These are phyloP conservation scores for Monosporascus sp. DNA, from an alignment of 2,329 filamentous ascomycete genomes.

Conservation along the genomic window DNA sequence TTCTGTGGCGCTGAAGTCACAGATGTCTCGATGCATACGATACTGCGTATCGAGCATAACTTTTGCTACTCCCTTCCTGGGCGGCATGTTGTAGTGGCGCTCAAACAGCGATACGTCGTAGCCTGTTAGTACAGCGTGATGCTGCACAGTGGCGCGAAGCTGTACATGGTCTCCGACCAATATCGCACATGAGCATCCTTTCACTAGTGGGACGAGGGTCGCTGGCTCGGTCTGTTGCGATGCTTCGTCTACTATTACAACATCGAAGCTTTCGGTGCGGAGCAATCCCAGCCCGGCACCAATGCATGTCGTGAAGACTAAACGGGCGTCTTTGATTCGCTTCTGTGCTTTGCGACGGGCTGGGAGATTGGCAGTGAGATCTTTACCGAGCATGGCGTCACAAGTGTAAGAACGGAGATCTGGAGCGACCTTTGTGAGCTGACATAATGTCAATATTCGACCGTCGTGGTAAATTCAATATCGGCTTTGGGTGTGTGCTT, in stretches of 20 bases:
- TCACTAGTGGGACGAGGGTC: constrained; percentile 35
- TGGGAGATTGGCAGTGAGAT: constrained; percentile 19
- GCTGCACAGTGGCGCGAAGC: constrained; percentile 36
- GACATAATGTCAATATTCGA: constrained; percentile 7
- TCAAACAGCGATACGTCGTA: constrained; percentile 41
- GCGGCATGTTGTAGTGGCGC: constrained; percentile 27
- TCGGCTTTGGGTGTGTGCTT: no score
- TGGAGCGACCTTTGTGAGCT: constrained; percentile 28
- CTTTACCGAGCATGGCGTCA: constrained; percentile 26
- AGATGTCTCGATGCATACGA: constrained; percentile 36
- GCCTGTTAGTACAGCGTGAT: constrained; percentile 26
- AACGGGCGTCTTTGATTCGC: constrained; percentile 27
- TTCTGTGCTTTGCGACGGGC: constrained; percentile 32
- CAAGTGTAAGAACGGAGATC: constrained; percentile 31
- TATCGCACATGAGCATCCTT: constrained; percentile 36
- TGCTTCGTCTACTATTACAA: constrained; percentile 40
- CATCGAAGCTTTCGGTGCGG: constrained; percentile 31
- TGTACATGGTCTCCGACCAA: constrained; percentile 43
- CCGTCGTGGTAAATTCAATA: background rate
- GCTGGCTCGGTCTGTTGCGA: constrained; percentile 41
- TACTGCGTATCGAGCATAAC: constrained; percentile 41
- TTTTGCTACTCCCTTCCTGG: constrained; percentile 16
- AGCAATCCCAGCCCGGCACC: constrained; percentile 37
- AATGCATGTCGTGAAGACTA: constrained; percentile 41
- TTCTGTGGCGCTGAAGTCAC: constrained; percentile 32